phyloP scores from a whole-genome alignment of 2,329 filamentous ascomycete species.

The Rachicladosporium sp. region DNA sequence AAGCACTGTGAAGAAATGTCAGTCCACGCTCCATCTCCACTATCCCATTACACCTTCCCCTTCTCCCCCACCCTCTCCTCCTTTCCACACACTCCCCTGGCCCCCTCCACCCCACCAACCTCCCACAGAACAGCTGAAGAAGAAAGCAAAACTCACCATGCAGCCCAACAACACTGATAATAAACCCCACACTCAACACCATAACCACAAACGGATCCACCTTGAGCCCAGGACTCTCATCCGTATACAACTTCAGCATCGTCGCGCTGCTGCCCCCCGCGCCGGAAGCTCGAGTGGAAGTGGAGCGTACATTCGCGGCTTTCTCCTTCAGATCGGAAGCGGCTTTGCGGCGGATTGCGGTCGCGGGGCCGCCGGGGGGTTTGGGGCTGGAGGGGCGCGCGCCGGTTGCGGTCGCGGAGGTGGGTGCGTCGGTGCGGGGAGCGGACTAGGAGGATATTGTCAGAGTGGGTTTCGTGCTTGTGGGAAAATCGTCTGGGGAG shows the following conservation, averaged over 20 bases:
- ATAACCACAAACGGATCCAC: constrained; percentile 96
- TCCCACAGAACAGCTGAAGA: too few relatives aligned
- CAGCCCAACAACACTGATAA: constrained; percentile 94
- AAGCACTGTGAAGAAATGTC: too few relatives aligned
- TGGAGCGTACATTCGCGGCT: constrained; percentile 82
- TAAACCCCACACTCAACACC: constrained; percentile 92
- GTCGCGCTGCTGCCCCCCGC: constrained; percentile 97
- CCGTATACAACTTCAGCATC: constrained; percentile 98
- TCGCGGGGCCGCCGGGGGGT: constrained; percentile 85
- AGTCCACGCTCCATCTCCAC: too few relatives aligned
- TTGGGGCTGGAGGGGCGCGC: constrained; percentile 75
- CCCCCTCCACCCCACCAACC: too few relatives aligned
- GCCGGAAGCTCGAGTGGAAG: constrained; percentile 83
- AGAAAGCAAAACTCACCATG: constrained; percentile 58
- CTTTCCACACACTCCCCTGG: too few relatives aligned
- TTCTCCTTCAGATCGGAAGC: constrained; percentile 97
- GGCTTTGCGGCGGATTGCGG: constrained; percentile 86
- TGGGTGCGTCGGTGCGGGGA: constrained; percentile 2
- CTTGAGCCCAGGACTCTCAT: constrained; percentile 93
- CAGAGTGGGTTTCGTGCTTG: too few relatives aligned
- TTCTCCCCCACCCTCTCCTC: too few relatives aligned
- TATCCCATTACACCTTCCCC: too few relatives aligned
- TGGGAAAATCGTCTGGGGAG: too few relatives aligned
- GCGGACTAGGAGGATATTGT: constrained; percentile 1
- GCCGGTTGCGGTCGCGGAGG: constrained; percentile 33